A percentile compares a stretch with the other conserved stretches of the same genome.
phyloP scores from a whole-genome alignment of 2,329 filamentous ascomycete genomes.

The Penicillium italicum region DNA sequence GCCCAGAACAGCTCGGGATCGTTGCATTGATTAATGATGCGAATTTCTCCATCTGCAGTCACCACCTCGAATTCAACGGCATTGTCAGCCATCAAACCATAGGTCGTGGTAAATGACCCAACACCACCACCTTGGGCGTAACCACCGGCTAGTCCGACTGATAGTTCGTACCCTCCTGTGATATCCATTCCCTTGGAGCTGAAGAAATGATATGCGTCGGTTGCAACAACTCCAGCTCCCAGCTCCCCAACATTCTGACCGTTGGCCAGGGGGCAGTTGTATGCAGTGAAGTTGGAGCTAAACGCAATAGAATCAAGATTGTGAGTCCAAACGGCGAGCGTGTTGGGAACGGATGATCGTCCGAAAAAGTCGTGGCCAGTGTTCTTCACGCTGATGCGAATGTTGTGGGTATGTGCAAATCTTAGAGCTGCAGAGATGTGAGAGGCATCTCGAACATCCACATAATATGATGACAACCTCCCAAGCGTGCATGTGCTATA shows the following conservation, averaged over 20 bases:
- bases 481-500: conserved; percentile 1
- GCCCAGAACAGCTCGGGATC: conserved; percentile 52
- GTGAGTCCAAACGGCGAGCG: conserved; percentile 42
- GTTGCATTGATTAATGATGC: conserved; percentile 43
- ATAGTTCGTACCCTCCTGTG: conserved; percentile 9
- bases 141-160: conserved; percentile 51
- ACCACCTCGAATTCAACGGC: conserved; percentile 50
- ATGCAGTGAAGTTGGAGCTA: conserved; percentile 22
- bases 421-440: conserved; percentile 1
- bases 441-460: neutral
- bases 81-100: conserved; percentile 49
- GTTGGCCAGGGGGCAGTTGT: conserved; percentile 26
- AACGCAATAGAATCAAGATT: conserved; percentile 35
- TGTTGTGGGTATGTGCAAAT: conserved; percentile 14
- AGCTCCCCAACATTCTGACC: conserved; percentile 46
- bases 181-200: conserved; percentile 5
- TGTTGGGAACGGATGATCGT: conserved; percentile 36
- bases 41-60: conserved; percentile 45
- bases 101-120: conserved; percentile 48
- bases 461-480: conserved; percentile 3
- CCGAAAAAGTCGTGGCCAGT: conserved; percentile 55
- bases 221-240: conserved; percentile 15
- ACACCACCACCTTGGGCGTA: conserved; percentile 53
- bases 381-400: conserved; percentile 51
- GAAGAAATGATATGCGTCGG: conserved; percentile 11